Evolutionary conservation across 352 stramenopile species (phyloP), one percentile per base, ranked within the genome.

Genomic region (Phytophthora macrochlamydospora): DNA sequence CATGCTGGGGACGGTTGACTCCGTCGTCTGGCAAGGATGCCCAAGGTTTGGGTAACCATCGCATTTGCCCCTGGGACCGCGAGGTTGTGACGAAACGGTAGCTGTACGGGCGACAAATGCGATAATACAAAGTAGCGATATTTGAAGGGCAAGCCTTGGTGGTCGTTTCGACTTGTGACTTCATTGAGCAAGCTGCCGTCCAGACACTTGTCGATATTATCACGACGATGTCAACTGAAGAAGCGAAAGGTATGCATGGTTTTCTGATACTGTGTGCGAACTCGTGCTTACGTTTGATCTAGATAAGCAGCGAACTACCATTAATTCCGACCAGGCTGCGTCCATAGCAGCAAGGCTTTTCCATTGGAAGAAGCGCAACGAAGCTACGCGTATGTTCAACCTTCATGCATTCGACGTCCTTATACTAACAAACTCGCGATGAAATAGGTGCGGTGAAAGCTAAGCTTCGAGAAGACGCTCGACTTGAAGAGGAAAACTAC

Each of bases 1-100:
- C 59, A 13, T 91, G 80, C 59, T 90, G 83, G 83, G 55, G 44
- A 3, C 76, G 79, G 31, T 69, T 91, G 51, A 50, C n/a, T 61
- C 56, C 51, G 76, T 70, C 70, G 63, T 73, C 75, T 38, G 35
- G 43, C 33, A 54, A 51, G 51, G 78, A 32, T 56, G 79, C 7
- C 13, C 7, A 51, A 49, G n/a, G 28, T 28, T 60, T 18, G 11
- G 59, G 68, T 32, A 46, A 35, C 24, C 40, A 51, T 40, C 69
- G 70, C 13, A 53, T 80, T 55, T 91, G 83, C 69, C 83, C 83
- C 7, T 90, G 83, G 83, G 83, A 91, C 73, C 79, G 83, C 18
- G 77, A 87, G 33, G 31, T 67, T 7, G 83, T 87, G 30, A 75
- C 72, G 18, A 78, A 81, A 67, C 52, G 56, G 48, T 73, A 71